phyloP scores from a whole-genome alignment of 169 alveolate species.

The Plasmodium coatneyi region DNA sequence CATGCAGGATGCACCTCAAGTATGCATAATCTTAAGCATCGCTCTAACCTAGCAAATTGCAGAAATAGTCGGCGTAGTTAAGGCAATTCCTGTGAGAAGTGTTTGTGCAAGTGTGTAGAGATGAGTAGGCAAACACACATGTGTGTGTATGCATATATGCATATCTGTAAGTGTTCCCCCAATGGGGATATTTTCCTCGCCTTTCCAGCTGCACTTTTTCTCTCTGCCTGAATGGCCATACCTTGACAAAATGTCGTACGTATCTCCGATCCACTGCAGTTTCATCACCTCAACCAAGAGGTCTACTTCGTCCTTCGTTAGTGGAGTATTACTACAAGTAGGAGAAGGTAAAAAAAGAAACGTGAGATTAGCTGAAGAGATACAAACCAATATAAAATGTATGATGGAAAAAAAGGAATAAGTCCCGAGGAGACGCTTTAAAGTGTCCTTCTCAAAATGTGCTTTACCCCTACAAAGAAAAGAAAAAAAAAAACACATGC shows the following conservation, averaged over 20 bases:
- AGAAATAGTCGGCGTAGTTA: slow-evolving; percentile 59
- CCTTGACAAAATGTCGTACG: slow-evolving; percentile 67
- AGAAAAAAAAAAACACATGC: not conserved
- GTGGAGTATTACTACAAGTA: slow-evolving; percentile 30
- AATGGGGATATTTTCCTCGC: not conserved
- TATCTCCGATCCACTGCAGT: slow-evolving; percentile 67
- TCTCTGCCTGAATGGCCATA: not conserved
- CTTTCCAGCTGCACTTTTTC: not conserved
- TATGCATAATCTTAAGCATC: not conserved
- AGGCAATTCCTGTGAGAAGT: slow-evolving; percentile 27
- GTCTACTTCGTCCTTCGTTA: slow-evolving; percentile 43
- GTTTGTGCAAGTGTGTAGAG: not conserved
- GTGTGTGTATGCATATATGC: too few species aligned
- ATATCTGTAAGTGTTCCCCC: not conserved
- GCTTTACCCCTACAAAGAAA: slow-evolving; percentile 20
- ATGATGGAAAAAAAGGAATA: not conserved
- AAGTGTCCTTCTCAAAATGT: not conserved
- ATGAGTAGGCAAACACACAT: not conserved
- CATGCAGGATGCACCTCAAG: not conserved
- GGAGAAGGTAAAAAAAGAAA: not conserved
- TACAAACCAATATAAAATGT: not conserved
- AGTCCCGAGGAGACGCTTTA: not conserved
- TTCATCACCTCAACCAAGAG: slow-evolving; percentile 51
- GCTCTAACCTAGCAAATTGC: slow-evolving; percentile 35
- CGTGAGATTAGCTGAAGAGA: not conserved